Conservation (phyloP, 371 early-diverging fungal species). For the Lichtheimia corymbifera region DNA sequence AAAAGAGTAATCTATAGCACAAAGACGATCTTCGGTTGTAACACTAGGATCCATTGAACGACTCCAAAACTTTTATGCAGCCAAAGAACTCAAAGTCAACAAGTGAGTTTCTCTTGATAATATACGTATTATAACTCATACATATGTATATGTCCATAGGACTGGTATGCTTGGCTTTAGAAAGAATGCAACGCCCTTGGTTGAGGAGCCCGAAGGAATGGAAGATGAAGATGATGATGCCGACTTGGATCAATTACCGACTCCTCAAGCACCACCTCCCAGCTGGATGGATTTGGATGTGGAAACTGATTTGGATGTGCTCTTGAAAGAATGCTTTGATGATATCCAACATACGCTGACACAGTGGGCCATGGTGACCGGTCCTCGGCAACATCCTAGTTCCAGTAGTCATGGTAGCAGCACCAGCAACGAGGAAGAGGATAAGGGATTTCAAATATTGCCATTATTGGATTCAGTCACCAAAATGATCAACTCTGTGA, state of each 20-base stretch:
- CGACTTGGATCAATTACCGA: constrained; percentile 31
- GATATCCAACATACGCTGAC: constrained; percentile 44
- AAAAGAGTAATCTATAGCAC: constrained; percentile 20
- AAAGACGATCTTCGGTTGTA: constrained; percentile 47
- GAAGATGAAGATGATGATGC: no score
- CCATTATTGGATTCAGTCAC: constrained; percentile 45
- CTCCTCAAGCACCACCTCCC: constrained; percentile 44
- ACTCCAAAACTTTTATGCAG: constrained; percentile 51
- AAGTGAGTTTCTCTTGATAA: constrained; percentile 28
- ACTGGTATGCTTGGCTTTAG: constrained; percentile 45
- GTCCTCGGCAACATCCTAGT: constrained; percentile 12
- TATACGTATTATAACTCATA: neutral
- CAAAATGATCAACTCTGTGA: constrained; percentile 44
- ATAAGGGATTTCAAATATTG: constrained; percentile 34
- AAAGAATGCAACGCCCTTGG: constrained; percentile 21
- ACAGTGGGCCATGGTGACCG: constrained; percentile 34
- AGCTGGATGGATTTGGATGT: constrained; percentile 48
- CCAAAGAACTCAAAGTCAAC: constrained; percentile 45
- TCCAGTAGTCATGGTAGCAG: constrained; percentile 14
- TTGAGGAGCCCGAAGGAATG: constrained; percentile 19
- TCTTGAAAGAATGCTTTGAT: constrained; percentile 29
- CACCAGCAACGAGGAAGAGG: constrained; percentile 5
- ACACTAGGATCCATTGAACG: constrained; percentile 52
- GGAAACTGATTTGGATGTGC: constrained; percentile 46
- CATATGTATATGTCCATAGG: constrained; percentile 12